These are phyloP conservation scores for Vitis hybrid DNA, from an alignment of 177 flowering plant genomes.

Conservation along the genomic window DNA sequence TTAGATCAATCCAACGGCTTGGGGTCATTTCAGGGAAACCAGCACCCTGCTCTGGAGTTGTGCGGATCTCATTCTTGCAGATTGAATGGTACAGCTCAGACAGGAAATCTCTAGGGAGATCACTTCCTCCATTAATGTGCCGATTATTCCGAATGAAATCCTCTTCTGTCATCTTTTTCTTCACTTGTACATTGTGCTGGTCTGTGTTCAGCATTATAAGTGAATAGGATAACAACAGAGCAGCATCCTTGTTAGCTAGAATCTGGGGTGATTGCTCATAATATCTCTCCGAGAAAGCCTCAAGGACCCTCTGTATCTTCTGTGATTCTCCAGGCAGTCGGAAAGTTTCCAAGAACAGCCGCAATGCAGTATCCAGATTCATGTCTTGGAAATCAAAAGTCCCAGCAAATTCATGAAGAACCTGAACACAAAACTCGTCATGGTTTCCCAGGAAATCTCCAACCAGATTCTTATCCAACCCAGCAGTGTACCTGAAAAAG, in stretches of 20 bases:
- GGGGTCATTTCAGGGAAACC: conserved; percentile 50
- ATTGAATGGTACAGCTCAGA: conserved; percentile 48
- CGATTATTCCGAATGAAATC: conserved; percentile 51
- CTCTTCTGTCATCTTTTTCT: conserved; percentile 55
- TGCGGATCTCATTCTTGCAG: conserved; percentile 54
- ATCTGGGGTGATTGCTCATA: conserved; percentile 50
- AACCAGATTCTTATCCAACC: conserved; percentile 60
- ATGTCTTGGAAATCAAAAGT: conserved; percentile 62
- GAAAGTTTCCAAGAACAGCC: conserved; percentile 52
- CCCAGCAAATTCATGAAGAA: conserved; percentile 65
- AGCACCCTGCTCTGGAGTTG: conserved; percentile 44
- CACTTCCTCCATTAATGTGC: conserved; percentile 54
- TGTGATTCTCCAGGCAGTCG: conserved; percentile 58
- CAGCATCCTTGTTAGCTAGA: conserved; percentile 53
- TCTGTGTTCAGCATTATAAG: conserved; percentile 55
- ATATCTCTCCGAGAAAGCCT: conserved; percentile 59
- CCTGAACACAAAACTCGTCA: conserved; percentile 62
- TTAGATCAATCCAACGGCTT: conserved; percentile 46
- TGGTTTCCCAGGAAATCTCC: conserved; percentile 70
- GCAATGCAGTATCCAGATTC: conserved; percentile 51
- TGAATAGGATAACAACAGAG: conserved; percentile 48
- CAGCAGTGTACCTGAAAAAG: conserved; percentile 55
- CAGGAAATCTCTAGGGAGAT: conserved; percentile 47
- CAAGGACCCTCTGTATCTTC: conserved; percentile 59
- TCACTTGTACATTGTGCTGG: conserved; percentile 55